Evolutionary conservation across 371 early-diverging fungal genomes (phyloP).

Genomic region (Rhizomucor pusillus): DNA sequence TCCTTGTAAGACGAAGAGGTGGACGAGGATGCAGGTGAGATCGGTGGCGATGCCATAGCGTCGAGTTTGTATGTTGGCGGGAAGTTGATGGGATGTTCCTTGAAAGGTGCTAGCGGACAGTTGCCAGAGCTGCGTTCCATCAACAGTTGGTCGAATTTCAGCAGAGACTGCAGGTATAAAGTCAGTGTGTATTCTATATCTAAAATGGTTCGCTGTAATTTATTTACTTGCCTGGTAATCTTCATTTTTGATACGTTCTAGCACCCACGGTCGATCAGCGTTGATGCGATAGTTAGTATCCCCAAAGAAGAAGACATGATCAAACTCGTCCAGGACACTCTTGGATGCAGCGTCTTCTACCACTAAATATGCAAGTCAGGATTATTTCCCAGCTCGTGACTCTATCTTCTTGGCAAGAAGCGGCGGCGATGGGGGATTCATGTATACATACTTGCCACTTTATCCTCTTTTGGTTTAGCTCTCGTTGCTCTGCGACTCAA

Average conservation of each 20-base stretch:
- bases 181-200: not conserved
- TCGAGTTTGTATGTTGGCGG: conserved; percentile 89
- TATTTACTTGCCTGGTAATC: conserved; percentile 39
- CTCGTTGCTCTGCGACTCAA: conserved; percentile 1
- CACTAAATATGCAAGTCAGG: no score
- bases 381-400: no score
- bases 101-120: conserved; percentile 58
- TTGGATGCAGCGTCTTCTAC: no score
- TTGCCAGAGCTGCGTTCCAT: conserved; percentile 41
- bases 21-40: conserved; percentile 1
- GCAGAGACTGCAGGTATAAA: conserved; percentile 36
- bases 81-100: conserved; percentile 80
- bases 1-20: not conserved
- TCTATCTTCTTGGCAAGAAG: no score
- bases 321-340: conserved; percentile 47
- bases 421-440: no score
- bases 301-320: conserved; percentile 75
- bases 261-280: conserved; percentile 51
- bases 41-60: conserved; percentile 1
- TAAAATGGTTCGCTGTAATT: not conserved
- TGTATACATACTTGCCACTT: not conserved
- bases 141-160: conserved; percentile 63
- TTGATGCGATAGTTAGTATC: conserved; percentile 81
- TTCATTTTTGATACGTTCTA: conserved; percentile 42
- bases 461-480: conserved; percentile 6